These are phyloP conservation scores for Hanseniaspora pseudoguilliermondii DNA, from an alignment of 805 yeast species.

Conservation along the genomic window DNA sequence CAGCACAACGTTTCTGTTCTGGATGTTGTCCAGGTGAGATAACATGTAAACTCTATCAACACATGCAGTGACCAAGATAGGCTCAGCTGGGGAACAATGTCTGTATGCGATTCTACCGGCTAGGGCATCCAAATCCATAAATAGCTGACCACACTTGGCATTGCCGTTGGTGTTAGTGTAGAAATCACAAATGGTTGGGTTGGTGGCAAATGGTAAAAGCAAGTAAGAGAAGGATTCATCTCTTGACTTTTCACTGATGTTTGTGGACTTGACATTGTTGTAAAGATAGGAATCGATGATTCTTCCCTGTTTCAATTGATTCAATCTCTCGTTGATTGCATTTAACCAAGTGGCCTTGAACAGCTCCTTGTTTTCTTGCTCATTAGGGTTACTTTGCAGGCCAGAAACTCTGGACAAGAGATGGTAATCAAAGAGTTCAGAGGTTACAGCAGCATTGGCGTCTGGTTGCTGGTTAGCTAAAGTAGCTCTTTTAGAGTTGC, in stretches of 20 bases:
- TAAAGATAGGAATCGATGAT: conserved; percentile 58
- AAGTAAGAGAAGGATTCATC: conserved; percentile 63
- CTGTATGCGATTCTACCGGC: conserved; percentile 90
- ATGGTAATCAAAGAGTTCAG: conserved; percentile 46
- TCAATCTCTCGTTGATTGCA: conserved; percentile 62
- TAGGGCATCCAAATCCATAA: conserved; percentile 85
- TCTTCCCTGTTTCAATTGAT: conserved; percentile 61
- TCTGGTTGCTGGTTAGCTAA: conserved; percentile 34
- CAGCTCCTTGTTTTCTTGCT: conserved; percentile 23
- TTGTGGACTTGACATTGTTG: conserved; percentile 58
- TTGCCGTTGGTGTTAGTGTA: conserved; percentile 88
- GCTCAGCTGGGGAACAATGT: conserved; percentile 91
- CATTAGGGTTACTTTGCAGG: conserved; percentile 12
- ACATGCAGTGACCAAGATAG: conserved; percentile 89
- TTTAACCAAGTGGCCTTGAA: conserved; percentile 68
- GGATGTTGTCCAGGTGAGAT: conserved; percentile 67
- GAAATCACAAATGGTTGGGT: conserved; percentile 68
- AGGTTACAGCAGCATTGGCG: conserved; percentile 56
- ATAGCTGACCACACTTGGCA: conserved; percentile 79
- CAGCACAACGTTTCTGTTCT: conserved; percentile 59
- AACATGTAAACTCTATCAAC: conserved; percentile 85
- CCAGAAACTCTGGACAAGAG: conserved; percentile 24
- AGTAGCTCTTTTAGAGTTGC: conserved; percentile 4
- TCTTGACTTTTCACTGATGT: conserved; percentile 59
- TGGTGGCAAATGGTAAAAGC: conserved; percentile 71